Percentiles rank a stretch among this genome's conserved stretches.
phyloP scores from a whole-genome alignment of 225 moss, liverwort and hornwort species.

The Physcomitrium patens region DNA sequence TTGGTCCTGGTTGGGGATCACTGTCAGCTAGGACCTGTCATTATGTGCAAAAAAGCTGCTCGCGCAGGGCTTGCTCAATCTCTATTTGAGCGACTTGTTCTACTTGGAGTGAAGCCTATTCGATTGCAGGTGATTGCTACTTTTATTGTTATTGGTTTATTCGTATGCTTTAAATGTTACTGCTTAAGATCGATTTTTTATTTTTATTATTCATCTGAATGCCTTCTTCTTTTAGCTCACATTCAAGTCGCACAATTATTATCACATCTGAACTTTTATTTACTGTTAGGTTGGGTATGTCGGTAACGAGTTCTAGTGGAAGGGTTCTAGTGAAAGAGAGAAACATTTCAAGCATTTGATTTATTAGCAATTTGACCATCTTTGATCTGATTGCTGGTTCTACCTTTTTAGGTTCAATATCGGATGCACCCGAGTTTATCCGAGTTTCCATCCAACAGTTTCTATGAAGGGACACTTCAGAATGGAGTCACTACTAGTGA shows the following conservation, averaged over 20 bases:
- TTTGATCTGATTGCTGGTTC: conserved; percentile 4
- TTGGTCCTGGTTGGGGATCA: conserved; percentile 97
- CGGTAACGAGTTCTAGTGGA: background rate
- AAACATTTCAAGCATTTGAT: background rate
- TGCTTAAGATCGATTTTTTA: background rate
- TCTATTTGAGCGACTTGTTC: conserved; percentile 93
- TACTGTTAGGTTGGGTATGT: background rate
- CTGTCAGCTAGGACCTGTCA: conserved; percentile 98
- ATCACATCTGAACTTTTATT: background rate
- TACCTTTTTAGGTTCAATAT: conserved; percentile 88
- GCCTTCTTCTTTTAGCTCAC: background rate
- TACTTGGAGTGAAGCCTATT: conserved; percentile 96
- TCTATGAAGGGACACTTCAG: conserved; percentile 97
- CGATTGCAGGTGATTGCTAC: conserved; percentile 82
- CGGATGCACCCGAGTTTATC: conserved; percentile 99
- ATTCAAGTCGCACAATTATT: background rate
- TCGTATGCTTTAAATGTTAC: background rate
- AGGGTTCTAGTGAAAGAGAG: too few species aligned
- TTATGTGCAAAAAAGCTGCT: conserved; percentile 99
- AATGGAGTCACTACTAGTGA: conserved; percentile 91
- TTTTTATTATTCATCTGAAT: background rate
- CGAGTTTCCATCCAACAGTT: conserved; percentile 97
- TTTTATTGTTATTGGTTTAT: conserved; percentile 2
- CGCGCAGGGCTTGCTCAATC: conserved; percentile 98
- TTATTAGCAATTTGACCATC: conserved; percentile 8